Evolutionary conservation across 371 early-diverging fungal genomes (phyloP), one percentile per base, ranked within the genome.

Genomic region (Syncephalastrum contaminatum): DNA sequence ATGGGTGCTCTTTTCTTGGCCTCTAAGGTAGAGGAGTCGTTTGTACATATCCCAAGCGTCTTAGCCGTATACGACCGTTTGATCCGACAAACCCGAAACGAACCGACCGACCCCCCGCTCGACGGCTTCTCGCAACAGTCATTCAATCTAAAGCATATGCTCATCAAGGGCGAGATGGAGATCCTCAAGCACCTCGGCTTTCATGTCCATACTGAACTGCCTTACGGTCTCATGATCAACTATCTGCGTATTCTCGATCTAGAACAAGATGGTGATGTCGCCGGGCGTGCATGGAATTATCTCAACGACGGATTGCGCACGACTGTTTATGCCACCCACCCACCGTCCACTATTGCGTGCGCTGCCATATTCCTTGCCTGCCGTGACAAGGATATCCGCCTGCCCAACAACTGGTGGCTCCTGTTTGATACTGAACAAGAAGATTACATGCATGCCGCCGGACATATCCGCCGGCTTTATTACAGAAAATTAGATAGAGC

Each of bases 141-240:
- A 45, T 88, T 88, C 48, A 87, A 86, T 16, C 63, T 89, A 63
- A 92, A 91, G 64, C 84, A 89, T 49, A 89, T 83, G 39, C 71
- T 91, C 51, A 81, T 92, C 16, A 72, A 79, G 15, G 90, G 87
- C 18, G 98, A 98, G 66, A 84, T 94, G 82, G 87, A 90, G 45
- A 87, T 98, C 20, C 72, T 98, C 45, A 85, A 87, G 36, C 80
- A 81, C 18, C 81, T 97, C 4, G 96, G 91, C 3, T 98, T 98
- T 72, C 91, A 97, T 63, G 96, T 97, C 0, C 95, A 95, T 62
- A 97, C 97, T 0, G 90, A 96, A 66, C 83, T 93, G 14, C 96
- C 98, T 2, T 95, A 98, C 65, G 93, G 91, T 15, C 78, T 93
- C 48, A 85, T 97, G 89, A 84, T 96, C 59, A 95, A 95, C 62